phyloP scores from a whole-genome alignment of 768 basidiomycete species.

The Lactarius tabidus region DNA sequence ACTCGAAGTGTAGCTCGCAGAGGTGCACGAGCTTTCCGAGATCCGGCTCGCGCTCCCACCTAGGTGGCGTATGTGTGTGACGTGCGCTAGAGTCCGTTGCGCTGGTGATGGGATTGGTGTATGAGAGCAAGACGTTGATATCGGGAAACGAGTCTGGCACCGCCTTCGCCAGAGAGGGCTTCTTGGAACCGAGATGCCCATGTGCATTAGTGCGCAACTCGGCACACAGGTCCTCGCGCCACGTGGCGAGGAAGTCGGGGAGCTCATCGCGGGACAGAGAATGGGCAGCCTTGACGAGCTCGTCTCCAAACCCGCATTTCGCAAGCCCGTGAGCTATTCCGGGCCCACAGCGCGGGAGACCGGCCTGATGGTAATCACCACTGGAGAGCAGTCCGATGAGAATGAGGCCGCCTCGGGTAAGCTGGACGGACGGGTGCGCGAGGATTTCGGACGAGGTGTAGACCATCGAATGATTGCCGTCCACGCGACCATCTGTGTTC shows the following conservation, averaged over 20 bases:
- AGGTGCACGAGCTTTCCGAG: conserved; percentile 65
- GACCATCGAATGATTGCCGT: too few species aligned
- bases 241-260: conserved; percentile 51
- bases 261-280: conserved; percentile 41
- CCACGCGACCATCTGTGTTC: conserved; percentile 64
- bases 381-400: too few species aligned
- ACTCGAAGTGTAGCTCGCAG: too few species aligned
- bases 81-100: too few species aligned
- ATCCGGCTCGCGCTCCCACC: conserved; percentile 58
- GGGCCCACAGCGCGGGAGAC: too few species aligned
- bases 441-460: conserved; percentile 36
- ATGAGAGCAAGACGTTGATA: too few species aligned
- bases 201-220: conserved; percentile 69
- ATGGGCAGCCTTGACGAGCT: conserved; percentile 54
- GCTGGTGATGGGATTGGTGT: too few species aligned
- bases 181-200: conserved; percentile 60
- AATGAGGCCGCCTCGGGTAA: too few species aligned
- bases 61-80: conserved; percentile 34
- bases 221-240: conserved; percentile 59
- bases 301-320: conserved; percentile 74
- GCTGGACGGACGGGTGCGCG: conserved; percentile 46
- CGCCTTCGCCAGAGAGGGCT: too few species aligned
- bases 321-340: conserved; percentile 81
- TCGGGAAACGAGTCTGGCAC: too few species aligned
- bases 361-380: too few species aligned